These are phyloP conservation scores for Syncephalastrum contaminatum DNA, from an alignment of 371 early-diverging fungal species.

Conservation along the genomic window DNA sequence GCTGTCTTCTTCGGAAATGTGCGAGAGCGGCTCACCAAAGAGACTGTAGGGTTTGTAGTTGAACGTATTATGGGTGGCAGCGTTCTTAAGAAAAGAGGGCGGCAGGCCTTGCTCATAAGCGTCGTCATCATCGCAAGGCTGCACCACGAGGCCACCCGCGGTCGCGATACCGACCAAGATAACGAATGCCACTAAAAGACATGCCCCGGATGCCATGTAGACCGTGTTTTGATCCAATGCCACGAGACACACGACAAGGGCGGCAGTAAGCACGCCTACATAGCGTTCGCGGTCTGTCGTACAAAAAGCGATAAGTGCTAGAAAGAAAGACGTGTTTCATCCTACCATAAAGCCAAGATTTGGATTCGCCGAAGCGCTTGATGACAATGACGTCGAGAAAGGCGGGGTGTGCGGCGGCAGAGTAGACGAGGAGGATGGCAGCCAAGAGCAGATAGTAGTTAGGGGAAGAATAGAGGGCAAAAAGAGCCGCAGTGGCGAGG, in stretches of 20 bases:
- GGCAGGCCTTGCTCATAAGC: slow-evolving; percentile 10
- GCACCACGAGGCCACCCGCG: slow-evolving; percentile 4
- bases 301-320: slow-evolving; percentile 3
- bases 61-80: slow-evolving; percentile 13
- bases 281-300: slow-evolving; percentile 11
- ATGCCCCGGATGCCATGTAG: background rate
- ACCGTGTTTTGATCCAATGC: slow-evolving; percentile 3
- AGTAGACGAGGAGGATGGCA: slow-evolving; percentile 2
- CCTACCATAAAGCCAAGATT: slow-evolving; percentile 34
- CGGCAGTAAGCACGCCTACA: background rate
- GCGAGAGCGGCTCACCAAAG: slow-evolving; percentile 45
- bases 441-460: background rate
- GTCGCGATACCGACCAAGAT: background rate
- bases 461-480: slow-evolving; percentile 7
- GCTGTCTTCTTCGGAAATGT: slow-evolving; percentile 45
- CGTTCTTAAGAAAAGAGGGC: slow-evolving; percentile 35
- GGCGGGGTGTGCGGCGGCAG: slow-evolving; percentile 23
- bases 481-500: slow-evolving; percentile 2
- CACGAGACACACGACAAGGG: background rate
- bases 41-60: slow-evolving; percentile 46
- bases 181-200: background rate
- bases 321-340: slow-evolving; percentile 3
- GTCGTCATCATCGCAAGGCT: slow-evolving; percentile 24
- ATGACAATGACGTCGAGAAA: slow-evolving; percentile 30
- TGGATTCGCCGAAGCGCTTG: slow-evolving; percentile 33